Percentiles rank a stretch among this genome's conserved stretches.
Conservation (phyloP, 2,329 filamentous ascomycete species). For the Alternaria sp. region DNA sequence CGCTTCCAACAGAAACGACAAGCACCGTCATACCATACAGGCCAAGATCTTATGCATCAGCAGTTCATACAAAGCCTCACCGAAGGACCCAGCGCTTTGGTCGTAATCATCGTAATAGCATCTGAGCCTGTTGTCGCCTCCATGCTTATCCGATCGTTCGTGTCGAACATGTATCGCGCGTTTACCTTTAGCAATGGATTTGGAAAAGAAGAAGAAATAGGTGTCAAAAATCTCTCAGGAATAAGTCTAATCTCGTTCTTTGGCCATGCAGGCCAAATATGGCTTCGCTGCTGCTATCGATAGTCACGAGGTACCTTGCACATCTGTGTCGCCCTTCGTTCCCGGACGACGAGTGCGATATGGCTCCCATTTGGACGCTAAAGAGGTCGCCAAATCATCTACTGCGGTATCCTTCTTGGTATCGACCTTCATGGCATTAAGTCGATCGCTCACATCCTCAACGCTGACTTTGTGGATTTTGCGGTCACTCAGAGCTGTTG, state of each 20-base stretch:
- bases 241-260: neutral
- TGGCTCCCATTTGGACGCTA: neutral
- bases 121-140: neutral
- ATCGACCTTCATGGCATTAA: neutral
- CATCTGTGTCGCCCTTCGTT: neutral
- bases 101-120: rapidly evolving
- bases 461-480: neutral
- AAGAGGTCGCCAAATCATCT: neutral
- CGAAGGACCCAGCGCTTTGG: rapidly evolving
- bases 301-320: neutral
- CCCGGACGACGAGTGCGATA: neutral
- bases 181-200: neutral
- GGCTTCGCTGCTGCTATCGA: neutral
- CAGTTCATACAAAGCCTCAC: rapidly evolving
- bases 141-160: neutral
- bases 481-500: neutral
- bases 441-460: neutral
- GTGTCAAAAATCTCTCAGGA: too few species aligned
- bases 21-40: rapidly evolving
- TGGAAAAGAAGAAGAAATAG: too few species aligned
- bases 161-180: too few species aligned
- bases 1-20: neutral
- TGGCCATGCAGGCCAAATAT: neutral
- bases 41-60: rapidly evolving
- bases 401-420: neutral